Conservation (phyloP, 2,329 filamentous ascomycete genomes). For the Neopestalotiopsis clavispora region DNA sequence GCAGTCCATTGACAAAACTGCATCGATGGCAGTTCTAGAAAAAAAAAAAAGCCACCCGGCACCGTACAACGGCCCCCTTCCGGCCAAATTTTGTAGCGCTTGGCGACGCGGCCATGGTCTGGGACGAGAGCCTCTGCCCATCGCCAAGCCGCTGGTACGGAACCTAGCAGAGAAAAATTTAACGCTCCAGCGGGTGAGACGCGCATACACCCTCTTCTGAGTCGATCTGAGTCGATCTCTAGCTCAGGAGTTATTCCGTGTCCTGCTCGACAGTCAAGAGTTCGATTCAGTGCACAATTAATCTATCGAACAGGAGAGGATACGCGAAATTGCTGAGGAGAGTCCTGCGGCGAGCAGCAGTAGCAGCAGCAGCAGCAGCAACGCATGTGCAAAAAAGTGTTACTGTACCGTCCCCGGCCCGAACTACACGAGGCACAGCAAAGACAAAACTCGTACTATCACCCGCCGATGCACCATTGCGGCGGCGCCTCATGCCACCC, state of each 20-base stretch:
- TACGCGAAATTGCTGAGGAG: no score
- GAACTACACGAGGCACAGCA: not conserved
- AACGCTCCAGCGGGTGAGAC: not conserved
- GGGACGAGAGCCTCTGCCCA: constrained; percentile 8
- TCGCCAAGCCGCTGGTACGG: constrained; percentile 13
- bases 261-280: not conserved
- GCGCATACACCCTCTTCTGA: not conserved
- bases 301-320: not conserved
- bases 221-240: not conserved
- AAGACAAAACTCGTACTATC: not conserved
- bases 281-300: not conserved
- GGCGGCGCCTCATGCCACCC: not conserved
- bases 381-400: no score
- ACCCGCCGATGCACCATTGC: not conserved
- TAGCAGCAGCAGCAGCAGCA: no score
- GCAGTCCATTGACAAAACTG: not conserved
- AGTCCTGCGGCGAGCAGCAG: not conserved
- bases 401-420: not conserved
- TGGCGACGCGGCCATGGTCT: not conserved
- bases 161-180: constrained; percentile 6
- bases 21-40: constrained; percentile 7
- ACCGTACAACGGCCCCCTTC: constrained; percentile 5
- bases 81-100: constrained; percentile 11
- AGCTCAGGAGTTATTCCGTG: not conserved
- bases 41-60: not conserved